Conservation (phyloP, 2,329 filamentous ascomycete species). For the Davidsoniella australis region DNA sequence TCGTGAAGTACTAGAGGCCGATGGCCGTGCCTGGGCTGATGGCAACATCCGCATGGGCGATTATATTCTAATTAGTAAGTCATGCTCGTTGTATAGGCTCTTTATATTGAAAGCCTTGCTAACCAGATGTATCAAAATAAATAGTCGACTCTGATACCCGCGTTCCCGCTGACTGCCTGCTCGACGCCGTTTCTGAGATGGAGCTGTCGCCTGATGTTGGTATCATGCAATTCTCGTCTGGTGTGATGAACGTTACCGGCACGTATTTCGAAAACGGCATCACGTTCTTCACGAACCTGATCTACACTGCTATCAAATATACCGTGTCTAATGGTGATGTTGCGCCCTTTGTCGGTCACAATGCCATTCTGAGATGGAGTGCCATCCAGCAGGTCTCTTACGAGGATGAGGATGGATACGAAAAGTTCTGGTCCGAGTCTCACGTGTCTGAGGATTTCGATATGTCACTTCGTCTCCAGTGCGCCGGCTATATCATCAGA, state of each 20-base stretch:
- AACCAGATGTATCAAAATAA: background rate
- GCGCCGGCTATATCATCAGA: conserved; percentile 54
- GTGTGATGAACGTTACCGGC: conserved; percentile 63
- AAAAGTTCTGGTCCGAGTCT: conserved; percentile 68
- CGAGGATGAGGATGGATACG: conserved; percentile 49
- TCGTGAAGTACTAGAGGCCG: conserved; percentile 46
- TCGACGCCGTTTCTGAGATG: conserved; percentile 70
- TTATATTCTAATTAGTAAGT: conserved; percentile 41
- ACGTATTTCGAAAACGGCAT: conserved; percentile 58
- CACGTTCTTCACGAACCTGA: conserved; percentile 55
- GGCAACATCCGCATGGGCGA: conserved; percentile 76
- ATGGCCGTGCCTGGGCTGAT: conserved; percentile 61
- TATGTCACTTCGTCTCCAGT: conserved; percentile 62
- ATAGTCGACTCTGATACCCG: conserved; percentile 58
- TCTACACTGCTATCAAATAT: conserved; percentile 62
- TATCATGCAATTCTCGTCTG: conserved; percentile 61
- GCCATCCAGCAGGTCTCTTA: conserved; percentile 60
- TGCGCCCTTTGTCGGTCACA: conserved; percentile 67
- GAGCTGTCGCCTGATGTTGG: conserved; percentile 62
- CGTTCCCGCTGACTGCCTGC: conserved; percentile 58
- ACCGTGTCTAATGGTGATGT: conserved; percentile 64
- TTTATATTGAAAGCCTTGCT: background rate
- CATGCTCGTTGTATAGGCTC: background rate
- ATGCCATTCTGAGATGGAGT: conserved; percentile 58
- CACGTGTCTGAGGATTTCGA: conserved; percentile 72